Evolutionary conservation across 345 rosid genomes (phyloP).

Genomic region (Eucalyptus tenuipes): DNA sequence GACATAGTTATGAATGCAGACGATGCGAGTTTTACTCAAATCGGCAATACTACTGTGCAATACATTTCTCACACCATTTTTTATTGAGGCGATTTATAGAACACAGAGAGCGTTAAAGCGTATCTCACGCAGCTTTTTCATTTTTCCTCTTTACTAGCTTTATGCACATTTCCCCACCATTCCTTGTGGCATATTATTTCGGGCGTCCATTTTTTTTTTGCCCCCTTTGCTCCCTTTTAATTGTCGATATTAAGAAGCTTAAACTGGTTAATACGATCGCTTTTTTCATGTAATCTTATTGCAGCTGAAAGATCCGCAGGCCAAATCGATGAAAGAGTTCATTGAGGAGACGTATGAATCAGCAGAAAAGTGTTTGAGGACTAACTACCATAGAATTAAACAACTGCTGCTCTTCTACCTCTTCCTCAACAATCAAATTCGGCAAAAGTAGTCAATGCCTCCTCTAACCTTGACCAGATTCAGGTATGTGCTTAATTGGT

Average conservation of each 20-base stretch:
- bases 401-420: slow-evolving; percentile 1
- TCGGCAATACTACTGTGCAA: too few relatives aligned
- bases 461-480: neutral
- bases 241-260: neutral
- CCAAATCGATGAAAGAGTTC: neutral
- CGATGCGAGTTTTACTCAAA: too few relatives aligned
- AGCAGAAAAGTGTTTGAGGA: neutral
- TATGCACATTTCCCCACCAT: too few relatives aligned
- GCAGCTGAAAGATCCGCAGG: neutral
- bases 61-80: too few relatives aligned
- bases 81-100: too few relatives aligned
- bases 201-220: too few relatives aligned
- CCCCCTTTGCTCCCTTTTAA: neutral
- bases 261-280: neutral
- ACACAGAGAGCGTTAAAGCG: too few relatives aligned
- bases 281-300: neutral
- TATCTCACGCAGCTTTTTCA: too few relatives aligned
- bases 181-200: too few relatives aligned
- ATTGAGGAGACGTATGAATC: neutral
- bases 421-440: neutral
- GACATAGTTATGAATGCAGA: too few relatives aligned
- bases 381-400: slow-evolving; percentile 6
- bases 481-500: neutral
- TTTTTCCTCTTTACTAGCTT: too few relatives aligned
- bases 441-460: slow-evolving; percentile 2